phyloP scores from a whole-genome alignment of 2,329 filamentous ascomycete genomes.

The Penicillium sp. region DNA sequence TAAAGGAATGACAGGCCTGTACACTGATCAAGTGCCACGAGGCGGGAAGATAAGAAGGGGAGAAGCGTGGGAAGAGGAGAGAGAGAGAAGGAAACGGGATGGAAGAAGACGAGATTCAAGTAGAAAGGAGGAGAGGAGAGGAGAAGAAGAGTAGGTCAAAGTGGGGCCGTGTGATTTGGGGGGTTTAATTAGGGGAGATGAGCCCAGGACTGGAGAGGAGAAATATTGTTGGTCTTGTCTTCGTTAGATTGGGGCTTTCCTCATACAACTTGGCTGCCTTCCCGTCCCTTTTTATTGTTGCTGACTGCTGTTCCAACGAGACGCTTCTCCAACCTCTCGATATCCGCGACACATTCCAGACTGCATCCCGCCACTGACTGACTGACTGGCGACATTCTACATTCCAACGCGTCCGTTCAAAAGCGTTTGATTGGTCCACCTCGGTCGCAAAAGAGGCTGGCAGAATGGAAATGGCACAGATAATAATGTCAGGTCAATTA shows the following conservation, averaged over 20 bases:
- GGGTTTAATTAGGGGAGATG: conserved; percentile 19
- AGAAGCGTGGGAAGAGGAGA: conserved; percentile 21
- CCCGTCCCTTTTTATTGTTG: conserved; percentile 28
- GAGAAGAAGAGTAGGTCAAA: conserved; percentile 14
- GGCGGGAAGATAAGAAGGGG: conserved; percentile 27
- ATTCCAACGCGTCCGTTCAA: conserved; percentile 30
- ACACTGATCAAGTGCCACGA: conserved; percentile 34
- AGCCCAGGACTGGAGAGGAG: conserved; percentile 8
- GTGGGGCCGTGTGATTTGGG: conserved; percentile 20
- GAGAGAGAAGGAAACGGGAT: conserved; percentile 14
- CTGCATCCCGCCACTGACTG: conserved; percentile 25
- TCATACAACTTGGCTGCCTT: not conserved
- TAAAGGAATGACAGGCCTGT: conserved; percentile 44
- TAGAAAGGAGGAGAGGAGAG: conserved; percentile 23
- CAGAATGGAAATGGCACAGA: conserved; percentile 7
- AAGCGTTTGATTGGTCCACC: conserved; percentile 17
- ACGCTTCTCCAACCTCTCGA: conserved; percentile 28
- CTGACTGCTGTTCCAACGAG: not conserved
- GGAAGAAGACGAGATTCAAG: conserved; percentile 20
- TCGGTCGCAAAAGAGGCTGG: conserved; percentile 24
- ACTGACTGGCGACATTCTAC: conserved; percentile 35
- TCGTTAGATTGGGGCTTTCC: not conserved
- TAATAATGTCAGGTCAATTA: conserved; percentile 6
- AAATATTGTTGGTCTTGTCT: conserved; percentile 8
- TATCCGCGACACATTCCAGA: conserved; percentile 26